phyloP scores from a whole-genome alignment of 352 stramenopile species.

The Globisporangium spiculum region DNA sequence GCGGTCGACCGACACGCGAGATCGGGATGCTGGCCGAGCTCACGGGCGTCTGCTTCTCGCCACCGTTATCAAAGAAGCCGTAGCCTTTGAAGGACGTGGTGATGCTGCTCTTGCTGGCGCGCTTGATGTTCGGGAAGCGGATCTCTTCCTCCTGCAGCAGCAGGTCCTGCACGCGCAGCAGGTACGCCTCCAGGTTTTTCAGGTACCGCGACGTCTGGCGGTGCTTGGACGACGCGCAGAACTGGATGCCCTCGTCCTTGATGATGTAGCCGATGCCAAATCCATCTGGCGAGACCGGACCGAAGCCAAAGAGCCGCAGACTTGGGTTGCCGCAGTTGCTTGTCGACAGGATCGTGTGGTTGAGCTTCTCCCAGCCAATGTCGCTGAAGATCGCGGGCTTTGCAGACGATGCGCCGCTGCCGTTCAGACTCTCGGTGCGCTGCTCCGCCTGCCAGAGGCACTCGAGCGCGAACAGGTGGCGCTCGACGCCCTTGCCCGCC shows the following conservation, averaged over 20 bases:
- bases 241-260: conserved; percentile 92
- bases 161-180: conserved; percentile 76
- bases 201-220: conserved; percentile 82
- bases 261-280: conserved; percentile 98
- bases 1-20: conserved; percentile 13
- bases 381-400: conserved; percentile 87
- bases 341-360: conserved; percentile 95
- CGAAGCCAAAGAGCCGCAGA: conserved; percentile 93
- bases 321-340: conserved; percentile 96
- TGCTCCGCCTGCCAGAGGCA: conserved; percentile 78
- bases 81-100: conserved; percentile 65
- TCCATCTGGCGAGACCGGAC: conserved; percentile 90
- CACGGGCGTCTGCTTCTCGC: not conserved
- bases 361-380: conserved; percentile 87
- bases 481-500: conserved; percentile 90
- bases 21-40: conserved; percentile 12
- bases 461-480: conserved; percentile 93
- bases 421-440: conserved; percentile 22
- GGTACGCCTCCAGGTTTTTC: conserved; percentile 78
- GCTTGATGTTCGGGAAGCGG: conserved; percentile 69
- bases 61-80: conserved; percentile 69
- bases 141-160: conserved; percentile 77
- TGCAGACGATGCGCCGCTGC: conserved; percentile 20
- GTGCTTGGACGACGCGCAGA: conserved; percentile 81
- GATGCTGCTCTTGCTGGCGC: conserved; percentile 31